Evolutionary conservation across 2,329 filamentous ascomycete species (phyloP), one percentile per base, ranked within the genome.

Genomic region (Aspergillus aculeatinus): DNA sequence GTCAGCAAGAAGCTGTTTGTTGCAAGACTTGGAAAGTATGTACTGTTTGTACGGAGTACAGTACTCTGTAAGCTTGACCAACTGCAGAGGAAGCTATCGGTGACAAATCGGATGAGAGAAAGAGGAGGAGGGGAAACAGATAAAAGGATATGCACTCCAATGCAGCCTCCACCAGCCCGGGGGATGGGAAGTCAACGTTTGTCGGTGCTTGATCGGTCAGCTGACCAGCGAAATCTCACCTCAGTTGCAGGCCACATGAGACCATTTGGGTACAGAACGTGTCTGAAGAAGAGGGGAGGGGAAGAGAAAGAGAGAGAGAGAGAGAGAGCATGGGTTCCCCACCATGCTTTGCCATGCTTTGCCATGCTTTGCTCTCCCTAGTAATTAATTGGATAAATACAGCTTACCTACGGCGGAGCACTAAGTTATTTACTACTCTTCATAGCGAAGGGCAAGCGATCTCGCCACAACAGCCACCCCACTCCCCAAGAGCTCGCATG

Each of bases 11-110:
- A 48, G 42, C 42, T 48, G 27, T 47, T 47, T 55, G 44, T 39
- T 55, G 51, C 51, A 39, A 54, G 51, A 16, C 11, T 56, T 56
- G 57, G 35, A 6, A 7, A 29, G 27, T 29, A 29, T 10, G 27
- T 29, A 6, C 27, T 29, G 27, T 29, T 9, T 29, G 27, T 29
- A n/a, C n/a, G n/a, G n/a, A n/a, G n/a, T n/a, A 29, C 27, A 29
- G 27, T 9, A 10, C 27, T 29, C 27, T 35, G 56, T 54, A 55
- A 59, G 53, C 48, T 44, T 44, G 14, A 54, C 53, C 12, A 57
- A 54, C 49, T 62, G 57, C 55, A 56, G 57, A 59, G 53, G 49
- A 52, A 19, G 25, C 39, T 44, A 44, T 44, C 39, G n/a, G 39
- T 44, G 39, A 44, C 39, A 44, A 44, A 44, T 44, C 39, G 39